These are phyloP conservation scores for Paulownia fortunei DNA, from an alignment of 257 asterid species.

Conservation along the genomic window DNA sequence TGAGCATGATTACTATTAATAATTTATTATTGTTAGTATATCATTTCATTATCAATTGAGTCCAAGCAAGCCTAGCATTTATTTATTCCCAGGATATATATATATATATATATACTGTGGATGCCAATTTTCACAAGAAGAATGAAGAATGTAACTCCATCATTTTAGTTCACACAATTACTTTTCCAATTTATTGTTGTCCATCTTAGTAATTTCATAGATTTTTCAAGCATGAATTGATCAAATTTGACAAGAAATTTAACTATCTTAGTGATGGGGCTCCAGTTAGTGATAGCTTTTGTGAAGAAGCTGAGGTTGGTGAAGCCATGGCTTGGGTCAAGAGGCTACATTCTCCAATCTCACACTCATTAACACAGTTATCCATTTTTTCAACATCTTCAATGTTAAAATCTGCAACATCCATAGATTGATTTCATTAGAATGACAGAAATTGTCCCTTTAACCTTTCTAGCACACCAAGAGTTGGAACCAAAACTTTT, in stretches of 20 bases:
- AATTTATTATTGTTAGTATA: too few relatives aligned
- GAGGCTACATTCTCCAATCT: background rate
- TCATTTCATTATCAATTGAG: too few relatives aligned
- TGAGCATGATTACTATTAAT: too few relatives aligned
- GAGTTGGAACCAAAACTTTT: too few relatives aligned
- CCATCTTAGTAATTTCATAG: background rate
- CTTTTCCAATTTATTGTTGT: background rate
- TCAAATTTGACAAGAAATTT: too few relatives aligned
- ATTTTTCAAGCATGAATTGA: background rate
- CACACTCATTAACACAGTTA: constrained; percentile 24
- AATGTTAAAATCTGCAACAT: constrained; percentile 7
- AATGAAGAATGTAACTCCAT: background rate
- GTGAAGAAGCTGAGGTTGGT: background rate
- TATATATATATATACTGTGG: too few relatives aligned
- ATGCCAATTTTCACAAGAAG: background rate
- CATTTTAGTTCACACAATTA: background rate
- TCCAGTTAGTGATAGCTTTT: background rate
- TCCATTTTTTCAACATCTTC: constrained; percentile 10
- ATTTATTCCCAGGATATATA: too few relatives aligned
- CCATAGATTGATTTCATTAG: too few relatives aligned
- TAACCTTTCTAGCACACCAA: background rate
- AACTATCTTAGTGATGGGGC: constrained; percentile 6
- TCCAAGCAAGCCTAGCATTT: too few relatives aligned
- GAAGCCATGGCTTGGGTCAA: constrained; percentile 4
- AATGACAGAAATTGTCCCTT: too few relatives aligned